These are phyloP conservation scores for Mycena maculata DNA, from an alignment of 768 basidiomycete genomes.

Conservation along the genomic window DNA sequence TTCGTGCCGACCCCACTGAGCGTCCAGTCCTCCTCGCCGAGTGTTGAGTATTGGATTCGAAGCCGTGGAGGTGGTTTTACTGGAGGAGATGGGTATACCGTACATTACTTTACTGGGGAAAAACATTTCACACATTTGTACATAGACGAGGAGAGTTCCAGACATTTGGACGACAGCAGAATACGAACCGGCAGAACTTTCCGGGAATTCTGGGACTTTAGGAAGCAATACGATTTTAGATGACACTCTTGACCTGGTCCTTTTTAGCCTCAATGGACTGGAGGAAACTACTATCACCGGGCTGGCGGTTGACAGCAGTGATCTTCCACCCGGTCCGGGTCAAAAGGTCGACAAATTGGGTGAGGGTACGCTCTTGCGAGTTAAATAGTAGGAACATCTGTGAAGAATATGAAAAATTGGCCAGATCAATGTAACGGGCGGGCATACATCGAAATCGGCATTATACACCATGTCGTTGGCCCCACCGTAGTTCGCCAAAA, in stretches of 20 bases:
- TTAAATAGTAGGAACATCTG: conserved; percentile 57
- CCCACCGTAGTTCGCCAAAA: conserved; percentile 54
- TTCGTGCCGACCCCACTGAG: too few relatives aligned
- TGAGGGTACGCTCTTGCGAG: conserved; percentile 52
- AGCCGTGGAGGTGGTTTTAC: too few relatives aligned
- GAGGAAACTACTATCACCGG: conserved; percentile 36
- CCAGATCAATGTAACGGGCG: not conserved
- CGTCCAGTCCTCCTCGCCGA: too few relatives aligned
- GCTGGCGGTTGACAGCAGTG: conserved; percentile 37
- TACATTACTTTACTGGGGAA: too few relatives aligned
- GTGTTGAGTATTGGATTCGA: too few relatives aligned
- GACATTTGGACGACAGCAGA: too few relatives aligned
- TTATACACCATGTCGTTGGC: conserved; percentile 50
- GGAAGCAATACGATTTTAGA: too few relatives aligned
- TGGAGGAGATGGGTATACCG: too few relatives aligned
- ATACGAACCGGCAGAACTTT: too few relatives aligned
- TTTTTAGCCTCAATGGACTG: conserved; percentile 40
- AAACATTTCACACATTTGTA: too few relatives aligned
- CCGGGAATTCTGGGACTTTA: too few relatives aligned
- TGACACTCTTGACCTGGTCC: not conserved
- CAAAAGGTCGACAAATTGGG: conserved; percentile 45
- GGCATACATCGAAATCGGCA: conserved; percentile 50
- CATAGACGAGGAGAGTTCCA: too few relatives aligned
- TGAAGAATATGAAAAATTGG: not conserved
- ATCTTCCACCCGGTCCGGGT: conserved; percentile 49